Evolutionary conservation across 495 filamentous ascomycete species (phyloP).

Genomic region (Pyrenopolyporus hunteri): DNA sequence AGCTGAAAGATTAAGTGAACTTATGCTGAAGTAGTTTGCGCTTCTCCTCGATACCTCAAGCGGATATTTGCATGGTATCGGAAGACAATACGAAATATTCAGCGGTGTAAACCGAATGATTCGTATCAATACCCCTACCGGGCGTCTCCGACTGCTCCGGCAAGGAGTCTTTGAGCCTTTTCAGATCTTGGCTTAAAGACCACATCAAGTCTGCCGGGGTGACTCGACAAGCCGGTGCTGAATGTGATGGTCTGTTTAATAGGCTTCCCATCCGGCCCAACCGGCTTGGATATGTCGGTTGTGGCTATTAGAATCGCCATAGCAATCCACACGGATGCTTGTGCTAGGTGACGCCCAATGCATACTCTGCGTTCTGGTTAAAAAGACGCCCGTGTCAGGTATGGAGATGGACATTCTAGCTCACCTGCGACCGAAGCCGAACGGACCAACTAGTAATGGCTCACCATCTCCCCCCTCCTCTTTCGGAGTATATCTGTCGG

Average conservation of each 20-base stretch:
- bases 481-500: slow-evolving; percentile 52
- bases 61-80: too few relatives aligned
- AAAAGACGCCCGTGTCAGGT: background rate
- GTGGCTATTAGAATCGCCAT: slow-evolving; percentile 37
- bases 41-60: background rate
- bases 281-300: slow-evolving; percentile 33
- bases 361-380: slow-evolving; percentile 28
- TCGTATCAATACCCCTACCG: slow-evolving; percentile 1
- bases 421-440: slow-evolving; percentile 56
- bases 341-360: slow-evolving; percentile 34
- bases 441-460: slow-evolving; percentile 55
- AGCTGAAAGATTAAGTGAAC: slow-evolving; percentile 30
- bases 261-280: slow-evolving; percentile 26
- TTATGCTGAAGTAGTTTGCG: slow-evolving; percentile 17
- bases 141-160: slow-evolving; percentile 15
- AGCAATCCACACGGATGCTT: slow-evolving; percentile 40
- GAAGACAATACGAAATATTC: background rate
- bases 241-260: slow-evolving; percentile 36
- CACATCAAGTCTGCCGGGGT: slow-evolving; percentile 35
- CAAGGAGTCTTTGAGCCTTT: slow-evolving; percentile 25
- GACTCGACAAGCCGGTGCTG: slow-evolving; percentile 36
- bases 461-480: slow-evolving; percentile 56
- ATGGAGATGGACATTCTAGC: background rate
- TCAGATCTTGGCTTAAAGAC: slow-evolving; percentile 31
- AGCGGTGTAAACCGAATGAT: too few relatives aligned